Conservation (phyloP, 768 basidiomycete species). For the Leucocoprinus sp. region DNA sequence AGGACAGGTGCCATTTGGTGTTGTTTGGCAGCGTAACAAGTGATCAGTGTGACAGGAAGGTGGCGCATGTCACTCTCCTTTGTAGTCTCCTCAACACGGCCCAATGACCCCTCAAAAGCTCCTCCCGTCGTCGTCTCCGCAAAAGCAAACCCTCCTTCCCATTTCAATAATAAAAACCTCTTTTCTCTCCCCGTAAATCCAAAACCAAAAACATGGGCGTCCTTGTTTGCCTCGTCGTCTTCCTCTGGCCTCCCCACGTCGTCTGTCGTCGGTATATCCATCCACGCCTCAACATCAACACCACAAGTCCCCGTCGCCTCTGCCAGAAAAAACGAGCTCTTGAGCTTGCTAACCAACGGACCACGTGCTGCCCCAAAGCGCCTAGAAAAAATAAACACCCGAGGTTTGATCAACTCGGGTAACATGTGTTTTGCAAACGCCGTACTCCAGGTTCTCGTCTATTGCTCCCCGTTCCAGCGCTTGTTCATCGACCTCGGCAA, state of each 20-base stretch:
- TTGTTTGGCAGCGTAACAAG: no score
- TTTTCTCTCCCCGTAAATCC: conserved; percentile 9
- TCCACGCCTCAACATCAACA: conserved; percentile 38
- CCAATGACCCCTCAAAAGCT: conserved; percentile 52
- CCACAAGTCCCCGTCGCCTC: conserved; percentile 23
- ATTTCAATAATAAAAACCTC: not conserved
- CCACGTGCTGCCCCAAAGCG: conserved; percentile 15
- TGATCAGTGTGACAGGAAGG: no score
- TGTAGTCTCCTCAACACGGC: conserved; percentile 22
- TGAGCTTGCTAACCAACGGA: conserved; percentile 43
- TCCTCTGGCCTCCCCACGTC: conserved; percentile 55
- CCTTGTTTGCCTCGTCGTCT: conserved; percentile 46
- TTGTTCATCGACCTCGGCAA: conserved; percentile 68
- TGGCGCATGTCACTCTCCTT: not conserved
- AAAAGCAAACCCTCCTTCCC: not conserved
- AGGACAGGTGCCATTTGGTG: no score
- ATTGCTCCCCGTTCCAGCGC: conserved; percentile 78
- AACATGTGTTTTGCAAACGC: conserved; percentile 99
- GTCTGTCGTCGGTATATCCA: conserved; percentile 64
- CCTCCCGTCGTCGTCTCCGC: conserved; percentile 65
- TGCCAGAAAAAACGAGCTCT: conserved; percentile 39
- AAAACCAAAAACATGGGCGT: conserved; percentile 62
- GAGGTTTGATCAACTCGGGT: conserved; percentile 88
- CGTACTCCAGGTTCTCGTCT: conserved; percentile 83
- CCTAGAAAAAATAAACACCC: conserved; percentile 39